phyloP scores from a whole-genome alignment of 1,284 basidiomycete species.

The Leccinum angustisporum region DNA sequence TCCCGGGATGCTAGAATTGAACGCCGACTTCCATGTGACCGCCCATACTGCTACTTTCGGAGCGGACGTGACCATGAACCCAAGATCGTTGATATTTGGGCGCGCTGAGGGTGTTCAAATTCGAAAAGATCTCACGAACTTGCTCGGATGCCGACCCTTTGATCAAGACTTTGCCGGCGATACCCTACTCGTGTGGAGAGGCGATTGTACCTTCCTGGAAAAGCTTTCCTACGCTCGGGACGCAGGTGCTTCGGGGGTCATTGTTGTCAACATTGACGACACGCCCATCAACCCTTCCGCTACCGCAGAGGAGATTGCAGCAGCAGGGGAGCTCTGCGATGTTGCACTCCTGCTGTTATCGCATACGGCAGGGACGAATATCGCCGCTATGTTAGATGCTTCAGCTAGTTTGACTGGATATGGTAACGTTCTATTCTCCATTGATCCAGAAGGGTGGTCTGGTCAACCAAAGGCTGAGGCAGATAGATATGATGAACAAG shows the following conservation, averaged over 20 bases:
- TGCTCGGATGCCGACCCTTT: constrained; percentile 61
- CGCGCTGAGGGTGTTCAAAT: constrained; percentile 52
- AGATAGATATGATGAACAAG: constrained; percentile 8
- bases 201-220: constrained; percentile 80
- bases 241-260: constrained; percentile 71
- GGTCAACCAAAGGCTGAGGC: constrained; percentile 25
- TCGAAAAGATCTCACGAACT: constrained; percentile 49
- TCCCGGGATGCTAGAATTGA: constrained; percentile 35
- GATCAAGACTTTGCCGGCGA: constrained; percentile 45
- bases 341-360: constrained; percentile 63
- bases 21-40: constrained; percentile 48
- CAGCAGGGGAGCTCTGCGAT: constrained; percentile 56
- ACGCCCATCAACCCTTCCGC: constrained; percentile 66
- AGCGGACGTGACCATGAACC: constrained; percentile 48
- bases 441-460: constrained; percentile 43
- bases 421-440: constrained; percentile 52
- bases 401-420: constrained; percentile 43
- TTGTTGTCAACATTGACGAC: constrained; percentile 69
- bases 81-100: constrained; percentile 43
- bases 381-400: constrained; percentile 55
- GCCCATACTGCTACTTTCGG: constrained; percentile 75
- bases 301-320: constrained; percentile 51
- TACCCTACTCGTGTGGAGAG: constrained; percentile 61
- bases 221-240: constrained; percentile 67
- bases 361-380: constrained; percentile 46